Conservation (phyloP, 169 alveolate genomes). For the Sarcocystis neurona region DNA sequence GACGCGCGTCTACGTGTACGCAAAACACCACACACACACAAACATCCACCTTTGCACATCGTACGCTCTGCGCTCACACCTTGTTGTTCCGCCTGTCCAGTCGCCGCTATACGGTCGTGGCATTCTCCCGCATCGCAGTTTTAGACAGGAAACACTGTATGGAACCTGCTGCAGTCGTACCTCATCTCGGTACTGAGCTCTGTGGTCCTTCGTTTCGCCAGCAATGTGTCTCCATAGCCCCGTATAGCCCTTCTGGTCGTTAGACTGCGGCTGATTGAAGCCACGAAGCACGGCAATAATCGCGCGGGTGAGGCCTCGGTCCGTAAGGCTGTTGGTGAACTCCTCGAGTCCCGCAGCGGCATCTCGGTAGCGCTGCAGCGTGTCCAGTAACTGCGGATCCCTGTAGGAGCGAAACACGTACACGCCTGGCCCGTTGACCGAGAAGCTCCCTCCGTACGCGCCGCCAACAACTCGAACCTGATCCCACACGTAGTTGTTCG, state of each 20-base stretch:
- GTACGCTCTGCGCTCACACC: too few relatives aligned
- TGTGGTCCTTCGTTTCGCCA: constrained; percentile 24
- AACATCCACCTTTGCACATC: too few relatives aligned
- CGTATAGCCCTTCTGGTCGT: constrained; percentile 48
- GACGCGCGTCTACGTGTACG: too few relatives aligned
- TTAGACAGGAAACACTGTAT: too few relatives aligned
- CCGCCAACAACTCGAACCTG: constrained; percentile 56
- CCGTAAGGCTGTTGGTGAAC: background rate
- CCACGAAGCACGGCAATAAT: constrained; percentile 33
- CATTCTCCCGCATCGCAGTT: too few relatives aligned
- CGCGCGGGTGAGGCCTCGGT: constrained; percentile 1
- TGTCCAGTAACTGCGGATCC: constrained; percentile 50
- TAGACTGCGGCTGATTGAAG: constrained; percentile 43
- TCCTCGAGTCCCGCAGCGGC: constrained; percentile 2
- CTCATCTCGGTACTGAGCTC: constrained; percentile 29
- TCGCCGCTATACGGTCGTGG: too few relatives aligned
- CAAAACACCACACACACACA: too few relatives aligned
- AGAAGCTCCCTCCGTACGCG: constrained; percentile 53
- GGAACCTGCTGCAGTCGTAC: too few relatives aligned
- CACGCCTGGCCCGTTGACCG: constrained; percentile 14
- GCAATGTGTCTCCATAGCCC: constrained; percentile 47
- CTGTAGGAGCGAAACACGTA: constrained; percentile 46
- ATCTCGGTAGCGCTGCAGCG: constrained; percentile 22
- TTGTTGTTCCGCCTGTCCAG: too few relatives aligned
- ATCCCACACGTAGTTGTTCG: constrained; percentile 54